Base-by-base conservation (phyloP, 2,329 filamentous ascomycete genomes). In the Westerdykella ornata region DNA sequence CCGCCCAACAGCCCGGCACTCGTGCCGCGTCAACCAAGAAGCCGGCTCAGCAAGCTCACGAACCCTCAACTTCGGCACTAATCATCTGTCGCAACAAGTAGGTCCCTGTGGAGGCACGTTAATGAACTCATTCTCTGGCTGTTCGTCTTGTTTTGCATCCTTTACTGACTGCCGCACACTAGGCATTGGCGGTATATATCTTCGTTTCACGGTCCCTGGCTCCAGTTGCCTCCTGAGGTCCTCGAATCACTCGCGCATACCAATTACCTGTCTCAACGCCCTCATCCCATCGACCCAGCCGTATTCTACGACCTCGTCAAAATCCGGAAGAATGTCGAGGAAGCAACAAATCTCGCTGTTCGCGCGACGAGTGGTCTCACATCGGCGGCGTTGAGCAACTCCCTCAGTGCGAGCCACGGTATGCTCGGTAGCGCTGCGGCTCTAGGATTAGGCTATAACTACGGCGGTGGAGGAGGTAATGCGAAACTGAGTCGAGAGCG, bases 151-250 rank as follows among this genome's bases (percentile, higher is more conserved):
- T 53, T 45, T n/a, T 14, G 15, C 17, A 9, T 18, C 12, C 30
- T 9, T 29, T 35, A 26, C 42, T 46, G 20, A 49, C 41, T 9
- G 22, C 3, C 8, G 12, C 32, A 13, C 4, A 30, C 29, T 52
- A 90, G 86, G 63, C 85, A 90, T 68, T 90, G 85, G 86, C 78
- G 81, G 49, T 87, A 88, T 63, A 88, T 92, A 44, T 88, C 85
- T 16, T 84, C 82, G 19, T 92, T 86, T 58, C 82, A 89, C 59
- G 87, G 86, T 17, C 81, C 85, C 52, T 92, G 87, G 87, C 77
- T 89, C 12, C 82, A 88, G 64, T 72, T 90, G 42, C 84, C 85
- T 15, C 77, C 81, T 48, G 85, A 90, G 65, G 78, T 88, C 42
- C 80, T 94, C 66, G 83, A 89, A 63, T 80, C 77, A 37, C 76